Conservation (phyloP, 495 filamentous ascomycete species). For the Apiosordaria backusii region DNA sequence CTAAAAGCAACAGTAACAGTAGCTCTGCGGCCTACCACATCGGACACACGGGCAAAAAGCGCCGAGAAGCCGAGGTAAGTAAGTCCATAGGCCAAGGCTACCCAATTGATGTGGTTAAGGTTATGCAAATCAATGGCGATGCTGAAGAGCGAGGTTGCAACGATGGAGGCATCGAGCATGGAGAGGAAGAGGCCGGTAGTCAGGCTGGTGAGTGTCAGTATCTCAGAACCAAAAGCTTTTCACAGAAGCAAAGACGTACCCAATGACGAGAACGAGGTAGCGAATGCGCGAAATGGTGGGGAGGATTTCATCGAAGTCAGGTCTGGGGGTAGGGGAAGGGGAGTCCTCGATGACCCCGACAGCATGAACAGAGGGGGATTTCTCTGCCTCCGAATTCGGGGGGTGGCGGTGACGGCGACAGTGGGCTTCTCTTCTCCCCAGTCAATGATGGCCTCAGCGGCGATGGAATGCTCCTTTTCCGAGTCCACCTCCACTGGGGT, state of each 20-base stretch:
- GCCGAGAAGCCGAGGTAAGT: constrained; percentile 45
- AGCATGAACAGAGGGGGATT: background rate
- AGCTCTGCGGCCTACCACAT: constrained; percentile 49
- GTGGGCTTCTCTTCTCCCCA: background rate
- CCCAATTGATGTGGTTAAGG: constrained; percentile 42
- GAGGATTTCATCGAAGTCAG: background rate
- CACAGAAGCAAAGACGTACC: background rate
- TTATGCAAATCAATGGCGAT: constrained; percentile 42
- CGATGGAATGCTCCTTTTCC: background rate
- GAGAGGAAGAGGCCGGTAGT: constrained; percentile 35
- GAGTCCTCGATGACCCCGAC: background rate
- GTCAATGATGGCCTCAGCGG: background rate
- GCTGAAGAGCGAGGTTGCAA: constrained; percentile 43
- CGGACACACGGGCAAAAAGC: constrained; percentile 49
- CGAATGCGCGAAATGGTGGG: background rate
- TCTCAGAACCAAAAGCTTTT: background rate
- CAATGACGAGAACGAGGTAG: background rate
- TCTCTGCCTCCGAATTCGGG: background rate
- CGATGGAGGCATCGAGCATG: constrained; percentile 45
- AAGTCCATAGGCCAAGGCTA: constrained; percentile 44
- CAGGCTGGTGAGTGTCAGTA: constrained; percentile 7
- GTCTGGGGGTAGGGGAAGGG: background rate
- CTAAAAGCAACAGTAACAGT: constrained; percentile 46
- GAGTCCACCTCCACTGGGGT: background rate
- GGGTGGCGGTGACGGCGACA: background rate